Conservation (phyloP, 2,329 filamentous ascomycete genomes). For the Pseudocercospora pini-densiflorae region DNA sequence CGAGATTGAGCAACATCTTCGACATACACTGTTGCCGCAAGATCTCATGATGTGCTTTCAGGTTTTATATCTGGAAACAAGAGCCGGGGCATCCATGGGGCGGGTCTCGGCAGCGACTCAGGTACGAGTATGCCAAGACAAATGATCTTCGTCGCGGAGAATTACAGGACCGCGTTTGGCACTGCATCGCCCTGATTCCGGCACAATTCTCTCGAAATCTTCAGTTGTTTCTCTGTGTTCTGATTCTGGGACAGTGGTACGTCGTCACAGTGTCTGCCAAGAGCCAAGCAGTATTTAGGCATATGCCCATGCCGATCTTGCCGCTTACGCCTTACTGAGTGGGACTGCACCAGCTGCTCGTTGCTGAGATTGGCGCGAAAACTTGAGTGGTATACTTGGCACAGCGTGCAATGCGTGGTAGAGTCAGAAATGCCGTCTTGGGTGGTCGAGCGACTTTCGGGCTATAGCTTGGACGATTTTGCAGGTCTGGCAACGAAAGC, state of each 20-base stretch:
- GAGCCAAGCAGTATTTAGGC: conserved; percentile 4
- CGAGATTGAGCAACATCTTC: background rate
- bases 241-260: background rate
- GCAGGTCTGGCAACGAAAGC: conserved; percentile 1
- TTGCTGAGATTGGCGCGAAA: background rate
- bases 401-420: too few species aligned
- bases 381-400: background rate
- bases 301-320: background rate
- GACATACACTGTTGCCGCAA: background rate
- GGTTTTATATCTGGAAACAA: background rate
- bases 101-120: background rate
- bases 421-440: background rate
- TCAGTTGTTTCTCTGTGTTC: background rate
- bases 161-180: background rate
- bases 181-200: background rate
- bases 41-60: background rate
- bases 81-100: background rate
- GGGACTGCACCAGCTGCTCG: background rate
- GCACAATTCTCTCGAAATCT: background rate
- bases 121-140: background rate
- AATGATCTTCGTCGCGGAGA: background rate
- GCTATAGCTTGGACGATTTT: background rate
- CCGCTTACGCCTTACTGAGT: background rate
- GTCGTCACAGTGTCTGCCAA: conserved; percentile 6
- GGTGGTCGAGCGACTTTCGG: background rate